Evolutionary conservation across 331 rosid species (phyloP).

Genomic region (Malus hybrid): DNA sequence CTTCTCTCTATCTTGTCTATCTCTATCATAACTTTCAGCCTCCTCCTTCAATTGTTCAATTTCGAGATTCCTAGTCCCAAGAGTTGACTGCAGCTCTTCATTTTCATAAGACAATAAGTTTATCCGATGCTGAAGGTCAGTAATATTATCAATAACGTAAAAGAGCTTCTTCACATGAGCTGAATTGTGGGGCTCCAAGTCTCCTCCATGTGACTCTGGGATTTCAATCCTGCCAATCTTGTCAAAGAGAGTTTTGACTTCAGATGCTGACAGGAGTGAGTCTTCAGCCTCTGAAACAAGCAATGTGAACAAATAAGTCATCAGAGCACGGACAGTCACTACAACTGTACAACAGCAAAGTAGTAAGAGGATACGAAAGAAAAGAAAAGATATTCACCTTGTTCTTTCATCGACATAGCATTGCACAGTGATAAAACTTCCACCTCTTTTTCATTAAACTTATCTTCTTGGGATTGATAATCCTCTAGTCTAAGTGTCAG

Average conservation of each 20-base stretch:
- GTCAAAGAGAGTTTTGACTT: slow-evolving; percentile 48
- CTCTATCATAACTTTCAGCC: slow-evolving; percentile 31
- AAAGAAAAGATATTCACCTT: slow-evolving; percentile 41
- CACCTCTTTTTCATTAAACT: slow-evolving; percentile 53
- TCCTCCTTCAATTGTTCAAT: slow-evolving; percentile 61
- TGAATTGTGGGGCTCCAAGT: slow-evolving; percentile 34
- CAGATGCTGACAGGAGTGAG: slow-evolving; percentile 56
- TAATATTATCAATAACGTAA: slow-evolving; percentile 44
- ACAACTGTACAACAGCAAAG: slow-evolving; percentile 1
- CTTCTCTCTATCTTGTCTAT: slow-evolving; percentile 47
- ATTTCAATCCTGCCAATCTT: slow-evolving; percentile 44
- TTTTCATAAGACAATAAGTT: slow-evolving; percentile 48
- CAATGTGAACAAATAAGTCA: slow-evolving; percentile 25
- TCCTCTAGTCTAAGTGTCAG: slow-evolving; percentile 48
- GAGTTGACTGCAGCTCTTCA: slow-evolving; percentile 49
- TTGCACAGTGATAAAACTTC: slow-evolving; percentile 54
- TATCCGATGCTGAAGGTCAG: slow-evolving; percentile 43
- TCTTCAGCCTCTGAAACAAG: slow-evolving; percentile 45
- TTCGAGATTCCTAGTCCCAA: slow-evolving; percentile 42
- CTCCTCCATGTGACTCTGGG: slow-evolving; percentile 40
- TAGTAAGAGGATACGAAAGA: neutral
- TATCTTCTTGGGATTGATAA: slow-evolving; percentile 42
- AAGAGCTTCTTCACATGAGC: slow-evolving; percentile 61
- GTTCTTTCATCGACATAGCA: slow-evolving; percentile 39
- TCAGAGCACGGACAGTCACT: slow-evolving; percentile 17